Conservation (phyloP, 2,329 filamentous ascomycete genomes). For the Aspergillus uvarum region DNA sequence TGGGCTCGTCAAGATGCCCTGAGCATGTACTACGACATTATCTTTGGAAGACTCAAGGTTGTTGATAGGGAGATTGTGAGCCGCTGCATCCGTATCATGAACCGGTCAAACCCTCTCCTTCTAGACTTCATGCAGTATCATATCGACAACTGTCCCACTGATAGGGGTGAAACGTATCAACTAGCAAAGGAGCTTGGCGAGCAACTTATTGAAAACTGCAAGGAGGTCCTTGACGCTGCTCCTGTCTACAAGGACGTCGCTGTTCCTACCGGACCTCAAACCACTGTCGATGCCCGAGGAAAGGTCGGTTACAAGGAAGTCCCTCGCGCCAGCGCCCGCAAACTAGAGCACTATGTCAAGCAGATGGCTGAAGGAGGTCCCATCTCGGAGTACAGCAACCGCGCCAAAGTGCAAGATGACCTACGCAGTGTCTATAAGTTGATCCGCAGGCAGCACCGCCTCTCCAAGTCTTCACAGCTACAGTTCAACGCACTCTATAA, state of each 20-base stretch:
- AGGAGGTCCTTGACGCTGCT: constrained; percentile 77
- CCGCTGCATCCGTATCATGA: constrained; percentile 99
- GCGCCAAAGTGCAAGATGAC: constrained; percentile 96
- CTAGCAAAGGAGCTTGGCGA: constrained; percentile 93
- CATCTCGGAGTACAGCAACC: constrained; percentile 97
- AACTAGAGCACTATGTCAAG: constrained; percentile 96
- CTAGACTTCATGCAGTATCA: constrained; percentile 99
- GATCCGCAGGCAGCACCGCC: constrained; percentile 96
- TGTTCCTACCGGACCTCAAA: constrained; percentile 85
- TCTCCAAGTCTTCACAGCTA: constrained; percentile 92
- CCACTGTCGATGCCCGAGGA: constrained; percentile 86
- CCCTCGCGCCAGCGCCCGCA: constrained; percentile 83
- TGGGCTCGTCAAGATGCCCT: constrained; percentile 97
- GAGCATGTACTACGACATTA: constrained; percentile 98
- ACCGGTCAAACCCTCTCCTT: constrained; percentile 91
- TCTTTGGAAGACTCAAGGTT: constrained; percentile 88
- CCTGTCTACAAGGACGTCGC: constrained; percentile 97
- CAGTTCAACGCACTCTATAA: constrained; percentile 95
- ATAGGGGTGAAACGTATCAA: constrained; percentile 95
- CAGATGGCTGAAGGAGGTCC: constrained; percentile 99
- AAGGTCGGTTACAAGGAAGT: constrained; percentile 91
- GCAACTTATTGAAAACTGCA: constrained; percentile 96
- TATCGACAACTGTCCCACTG: constrained; percentile 96
- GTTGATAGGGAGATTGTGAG: constrained; percentile 98
- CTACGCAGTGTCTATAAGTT: constrained; percentile 94